Evolutionary conservation across 495 filamentous ascomycete genomes (phyloP).

Genomic region (Bombardia bombarda): DNA sequence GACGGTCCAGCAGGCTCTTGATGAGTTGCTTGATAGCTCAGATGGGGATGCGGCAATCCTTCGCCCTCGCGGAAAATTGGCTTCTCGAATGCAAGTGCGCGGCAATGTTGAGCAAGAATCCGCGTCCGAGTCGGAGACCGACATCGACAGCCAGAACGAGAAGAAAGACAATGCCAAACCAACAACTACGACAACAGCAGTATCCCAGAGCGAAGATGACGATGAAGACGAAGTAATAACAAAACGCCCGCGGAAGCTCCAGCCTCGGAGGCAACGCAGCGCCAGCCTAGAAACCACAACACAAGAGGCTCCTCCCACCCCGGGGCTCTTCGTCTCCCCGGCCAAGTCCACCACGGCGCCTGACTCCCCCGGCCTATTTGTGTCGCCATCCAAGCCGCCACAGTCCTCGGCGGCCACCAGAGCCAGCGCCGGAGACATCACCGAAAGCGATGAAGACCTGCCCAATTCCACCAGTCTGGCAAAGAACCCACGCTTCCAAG

Average conservation of each 20-base stretch:
- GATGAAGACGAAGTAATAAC: conserved; percentile 15
- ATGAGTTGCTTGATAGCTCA: conserved; percentile 7
- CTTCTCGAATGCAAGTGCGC: conserved; percentile 52
- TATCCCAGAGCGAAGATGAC: conserved; percentile 5
- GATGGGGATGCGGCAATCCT: conserved; percentile 36
- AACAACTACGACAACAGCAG: conserved; percentile 19
- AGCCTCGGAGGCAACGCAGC: conserved; percentile 26
- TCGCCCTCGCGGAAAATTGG: conserved; percentile 61
- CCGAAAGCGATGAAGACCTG: conserved; percentile 37
- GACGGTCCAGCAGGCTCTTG: too few relatives aligned
- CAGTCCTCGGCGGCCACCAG: conserved; percentile 5
- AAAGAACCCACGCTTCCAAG: conserved; percentile 53
- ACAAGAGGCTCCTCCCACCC: conserved; percentile 18
- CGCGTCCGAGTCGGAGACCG: conserved; percentile 14
- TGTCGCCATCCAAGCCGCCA: conserved; percentile 28
- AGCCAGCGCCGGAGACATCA: conserved; percentile 13
- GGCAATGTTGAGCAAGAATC: conserved; percentile 10
- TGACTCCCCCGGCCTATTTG: conserved; percentile 29
- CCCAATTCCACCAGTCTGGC: conserved; percentile 29
- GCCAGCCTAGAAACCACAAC: conserved; percentile 22
- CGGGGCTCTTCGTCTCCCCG: conserved; percentile 32
- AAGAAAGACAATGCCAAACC: conserved; percentile 5
- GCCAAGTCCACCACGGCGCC: conserved; percentile 11
- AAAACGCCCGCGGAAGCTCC: conserved; percentile 22
- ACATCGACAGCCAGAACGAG: conserved; percentile 11